A percentile compares a stretch with the other conserved stretches of the same genome.
These are phyloP conservation scores for Pleurotus platypus DNA, from an alignment of 768 basidiomycete genomes.

Conservation along the genomic window DNA sequence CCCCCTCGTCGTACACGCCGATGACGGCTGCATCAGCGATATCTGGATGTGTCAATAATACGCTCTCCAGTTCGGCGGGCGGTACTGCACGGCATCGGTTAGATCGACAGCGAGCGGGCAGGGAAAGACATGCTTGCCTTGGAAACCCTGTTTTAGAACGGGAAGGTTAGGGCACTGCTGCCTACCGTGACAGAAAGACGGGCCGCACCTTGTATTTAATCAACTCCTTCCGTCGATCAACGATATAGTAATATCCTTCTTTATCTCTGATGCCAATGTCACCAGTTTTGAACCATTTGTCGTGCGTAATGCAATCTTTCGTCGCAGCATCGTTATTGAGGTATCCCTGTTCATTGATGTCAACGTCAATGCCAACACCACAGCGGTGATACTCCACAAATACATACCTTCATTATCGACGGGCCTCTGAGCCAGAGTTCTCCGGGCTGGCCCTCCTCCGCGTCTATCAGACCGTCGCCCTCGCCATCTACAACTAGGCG, in stretches of 20 bases:
- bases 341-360: constrained; percentile 55
- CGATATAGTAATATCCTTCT: constrained; percentile 73
- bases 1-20: constrained; percentile 59
- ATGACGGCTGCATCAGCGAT: constrained; percentile 82
- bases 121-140: constrained; percentile 40
- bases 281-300: constrained; percentile 88
- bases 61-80: constrained; percentile 80
- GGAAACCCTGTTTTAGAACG: constrained; percentile 53
- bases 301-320: constrained; percentile 58
- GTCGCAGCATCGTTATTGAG: constrained; percentile 72
- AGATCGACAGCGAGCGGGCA: no score
- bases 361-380: not conserved
- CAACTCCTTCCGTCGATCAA: constrained; percentile 72
- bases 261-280: constrained; percentile 68
- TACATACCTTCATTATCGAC: constrained; percentile 68
- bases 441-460: constrained; percentile 54
- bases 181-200: not conserved
- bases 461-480: constrained; percentile 44
- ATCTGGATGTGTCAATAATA: constrained; percentile 70
- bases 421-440: constrained; percentile 84
- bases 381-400: not conserved
- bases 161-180: not conserved
- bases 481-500: constrained; percentile 66
- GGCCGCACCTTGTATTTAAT: constrained; percentile 66
- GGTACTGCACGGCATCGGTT: constrained; percentile 47